A percentile compares a stretch with the other conserved stretches of the same genome.
Conservation (phyloP, 176 grass and related monocot genomes). For the Cenchrus americanus region DNA sequence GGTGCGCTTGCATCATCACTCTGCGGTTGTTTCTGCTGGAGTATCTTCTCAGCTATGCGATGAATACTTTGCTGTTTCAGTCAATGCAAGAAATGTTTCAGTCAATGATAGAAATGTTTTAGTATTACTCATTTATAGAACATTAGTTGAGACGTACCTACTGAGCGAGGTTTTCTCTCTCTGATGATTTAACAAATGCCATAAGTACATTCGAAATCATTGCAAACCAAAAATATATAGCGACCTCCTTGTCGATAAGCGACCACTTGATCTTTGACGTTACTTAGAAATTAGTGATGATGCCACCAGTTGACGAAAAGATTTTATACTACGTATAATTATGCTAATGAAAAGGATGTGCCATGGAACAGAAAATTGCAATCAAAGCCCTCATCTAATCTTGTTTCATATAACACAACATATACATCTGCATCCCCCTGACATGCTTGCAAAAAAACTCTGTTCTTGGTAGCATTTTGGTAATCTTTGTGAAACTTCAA, state of each 20-base stretch:
- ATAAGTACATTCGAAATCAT: not conserved
- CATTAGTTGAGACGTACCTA: not conserved
- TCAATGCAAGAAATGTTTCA: no score
- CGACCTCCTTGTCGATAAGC: not conserved
- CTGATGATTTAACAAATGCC: not conserved
- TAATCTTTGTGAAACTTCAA: not conserved
- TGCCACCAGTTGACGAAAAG: not conserved
- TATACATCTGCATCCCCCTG: not conserved
- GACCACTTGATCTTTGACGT: not conserved
- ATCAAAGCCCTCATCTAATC: not conserved
- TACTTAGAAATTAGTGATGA: not conserved
- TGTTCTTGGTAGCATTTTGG: not conserved
- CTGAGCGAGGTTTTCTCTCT: not conserved
- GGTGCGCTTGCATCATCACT: no score
- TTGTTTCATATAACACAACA: no score
- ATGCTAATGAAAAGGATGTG: not conserved
- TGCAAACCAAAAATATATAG: not conserved
- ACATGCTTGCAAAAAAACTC: not conserved
- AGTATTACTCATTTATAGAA: not conserved
- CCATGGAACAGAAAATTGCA: not conserved
- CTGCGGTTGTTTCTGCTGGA: no score
- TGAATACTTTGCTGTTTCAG: no score
- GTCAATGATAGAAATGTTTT: no score
- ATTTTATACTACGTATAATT: not conserved
- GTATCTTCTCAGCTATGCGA: no score